phyloP scores from a whole-genome alignment of 768 basidiomycete genomes.

The Suillus subaureus region DNA sequence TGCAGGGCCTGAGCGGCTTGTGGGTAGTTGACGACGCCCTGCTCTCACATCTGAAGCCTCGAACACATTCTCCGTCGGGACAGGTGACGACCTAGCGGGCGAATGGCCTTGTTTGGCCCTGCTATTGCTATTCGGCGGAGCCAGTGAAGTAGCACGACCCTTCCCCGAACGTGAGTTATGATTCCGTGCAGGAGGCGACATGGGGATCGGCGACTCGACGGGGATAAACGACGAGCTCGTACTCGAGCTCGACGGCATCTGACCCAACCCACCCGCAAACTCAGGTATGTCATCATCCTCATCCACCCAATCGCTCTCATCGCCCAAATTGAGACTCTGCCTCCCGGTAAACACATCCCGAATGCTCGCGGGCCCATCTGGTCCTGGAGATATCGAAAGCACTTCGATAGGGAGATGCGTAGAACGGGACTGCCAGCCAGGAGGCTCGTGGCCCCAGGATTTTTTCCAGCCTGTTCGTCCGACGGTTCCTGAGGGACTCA shows the following conservation, averaged over 20 bases:
- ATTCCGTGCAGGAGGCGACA: slow-evolving; percentile 53
- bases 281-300: slow-evolving; percentile 76
- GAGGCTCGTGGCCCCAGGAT: slow-evolving; percentile 85
- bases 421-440: slow-evolving; percentile 74
- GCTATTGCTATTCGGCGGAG: slow-evolving; percentile 28
- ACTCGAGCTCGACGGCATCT: slow-evolving; percentile 39
- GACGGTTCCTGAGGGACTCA: slow-evolving; percentile 53
- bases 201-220: slow-evolving; percentile 43
- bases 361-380: slow-evolving; percentile 44
- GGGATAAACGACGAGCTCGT: slow-evolving; percentile 26
- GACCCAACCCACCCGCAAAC: slow-evolving; percentile 81
- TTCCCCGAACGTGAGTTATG: slow-evolving; percentile 42
- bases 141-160: slow-evolving; percentile 25
- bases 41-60: slow-evolving; percentile 53
- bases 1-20: slow-evolving; percentile 67
- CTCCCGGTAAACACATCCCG: slow-evolving; percentile 83
- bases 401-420: slow-evolving; percentile 78
- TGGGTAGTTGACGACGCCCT: slow-evolving; percentile 70
- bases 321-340: slow-evolving; percentile 59
- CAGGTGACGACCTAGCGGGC: slow-evolving; percentile 59
- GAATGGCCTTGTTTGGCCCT: slow-evolving; percentile 58
- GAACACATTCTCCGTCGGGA: slow-evolving; percentile 52
- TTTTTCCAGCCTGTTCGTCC: slow-evolving; percentile 87
- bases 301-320: slow-evolving; percentile 89
- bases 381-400: slow-evolving; percentile 61